phyloP scores from a whole-genome alignment of 805 yeast species.

The Torulaspora indica region DNA sequence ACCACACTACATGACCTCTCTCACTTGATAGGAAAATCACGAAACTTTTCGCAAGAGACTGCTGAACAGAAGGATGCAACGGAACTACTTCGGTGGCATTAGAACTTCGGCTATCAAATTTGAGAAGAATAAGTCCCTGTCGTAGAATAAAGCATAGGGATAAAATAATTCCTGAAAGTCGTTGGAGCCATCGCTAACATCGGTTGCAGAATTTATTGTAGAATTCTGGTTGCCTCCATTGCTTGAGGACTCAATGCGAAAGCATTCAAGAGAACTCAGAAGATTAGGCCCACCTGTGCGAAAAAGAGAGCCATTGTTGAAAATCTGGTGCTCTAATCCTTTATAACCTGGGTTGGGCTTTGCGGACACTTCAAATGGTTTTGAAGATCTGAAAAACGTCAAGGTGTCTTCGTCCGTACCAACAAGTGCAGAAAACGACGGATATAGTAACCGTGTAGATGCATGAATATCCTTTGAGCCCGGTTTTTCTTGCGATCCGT shows the following conservation, averaged over 20 bases:
- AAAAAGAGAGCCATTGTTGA: not conserved
- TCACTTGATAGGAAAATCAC: not conserved
- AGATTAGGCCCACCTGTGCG: not conserved
- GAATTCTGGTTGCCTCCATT: not conserved
- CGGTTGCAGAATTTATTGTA: not conserved
- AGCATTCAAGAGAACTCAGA: not conserved
- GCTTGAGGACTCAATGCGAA: not conserved
- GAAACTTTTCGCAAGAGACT: no score
- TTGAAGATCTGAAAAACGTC: constrained; percentile 2
- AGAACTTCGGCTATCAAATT: constrained; percentile 1
- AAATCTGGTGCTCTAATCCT: constrained; percentile 1
- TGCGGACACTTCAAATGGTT: constrained; percentile 1
- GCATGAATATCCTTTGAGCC: not conserved
- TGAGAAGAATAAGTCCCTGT: constrained; percentile 15
- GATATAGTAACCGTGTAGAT: not conserved
- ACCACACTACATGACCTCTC: not conserved
- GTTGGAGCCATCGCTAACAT: not conserved
- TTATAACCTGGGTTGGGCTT: constrained; percentile 2
- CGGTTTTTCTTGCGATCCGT: not conserved
- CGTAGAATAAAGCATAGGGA: constrained; percentile 11
- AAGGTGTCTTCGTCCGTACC: not conserved
- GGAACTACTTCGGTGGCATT: not conserved
- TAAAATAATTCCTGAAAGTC: constrained; percentile 10
- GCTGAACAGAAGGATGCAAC: no score
- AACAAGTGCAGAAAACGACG: not conserved